A percentile compares a stretch with the other conserved stretches of the same genome.
These are phyloP conservation scores for Penicillium sp. DNA, from an alignment of 2,329 filamentous ascomycete genomes.

Conservation along the genomic window DNA sequence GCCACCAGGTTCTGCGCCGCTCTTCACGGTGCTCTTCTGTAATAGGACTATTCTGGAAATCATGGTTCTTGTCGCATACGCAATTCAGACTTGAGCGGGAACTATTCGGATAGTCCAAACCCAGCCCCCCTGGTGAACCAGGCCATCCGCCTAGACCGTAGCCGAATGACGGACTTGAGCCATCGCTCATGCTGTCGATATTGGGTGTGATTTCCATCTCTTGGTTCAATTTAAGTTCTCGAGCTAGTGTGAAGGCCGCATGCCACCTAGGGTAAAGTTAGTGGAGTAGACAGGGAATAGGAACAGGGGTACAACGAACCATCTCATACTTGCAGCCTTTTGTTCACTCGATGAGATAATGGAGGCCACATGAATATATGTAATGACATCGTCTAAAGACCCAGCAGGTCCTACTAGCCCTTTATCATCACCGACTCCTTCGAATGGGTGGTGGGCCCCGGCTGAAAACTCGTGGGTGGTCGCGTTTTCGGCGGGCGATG, in stretches of 20 bases:
- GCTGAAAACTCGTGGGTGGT: constrained; percentile 71
- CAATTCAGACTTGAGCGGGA: constrained; percentile 37
- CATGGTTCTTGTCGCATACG: constrained; percentile 33
- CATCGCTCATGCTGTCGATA: constrained; percentile 32
- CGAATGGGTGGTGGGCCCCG: constrained; percentile 54
- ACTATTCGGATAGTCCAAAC: constrained; percentile 44
- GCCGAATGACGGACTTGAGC: constrained; percentile 35
- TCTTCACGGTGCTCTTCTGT: constrained; percentile 88
- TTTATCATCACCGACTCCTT: constrained; percentile 58
- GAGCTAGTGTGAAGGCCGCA: constrained; percentile 83
- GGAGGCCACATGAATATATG: constrained; percentile 88
- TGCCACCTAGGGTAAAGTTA: constrained; percentile 62
- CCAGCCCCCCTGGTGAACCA: constrained; percentile 53
- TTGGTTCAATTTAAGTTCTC: constrained; percentile 82
- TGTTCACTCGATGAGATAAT: constrained; percentile 93
- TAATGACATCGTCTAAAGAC: constrained; percentile 82
- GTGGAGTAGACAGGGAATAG: background rate
- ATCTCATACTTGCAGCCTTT: constrained; percentile 87
- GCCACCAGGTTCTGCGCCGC: constrained; percentile 87
- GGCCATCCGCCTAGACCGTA: constrained; percentile 35
- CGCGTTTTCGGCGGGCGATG: constrained; percentile 44
- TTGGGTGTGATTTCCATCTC: constrained; percentile 59
- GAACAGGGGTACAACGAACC: constrained; percentile 48
- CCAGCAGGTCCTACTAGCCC: constrained; percentile 58
- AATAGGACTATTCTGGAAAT: constrained; percentile 25